Conservation (phyloP, 1,284 basidiomycete genomes). For the Erythrobasidium hasegawianum region DNA sequence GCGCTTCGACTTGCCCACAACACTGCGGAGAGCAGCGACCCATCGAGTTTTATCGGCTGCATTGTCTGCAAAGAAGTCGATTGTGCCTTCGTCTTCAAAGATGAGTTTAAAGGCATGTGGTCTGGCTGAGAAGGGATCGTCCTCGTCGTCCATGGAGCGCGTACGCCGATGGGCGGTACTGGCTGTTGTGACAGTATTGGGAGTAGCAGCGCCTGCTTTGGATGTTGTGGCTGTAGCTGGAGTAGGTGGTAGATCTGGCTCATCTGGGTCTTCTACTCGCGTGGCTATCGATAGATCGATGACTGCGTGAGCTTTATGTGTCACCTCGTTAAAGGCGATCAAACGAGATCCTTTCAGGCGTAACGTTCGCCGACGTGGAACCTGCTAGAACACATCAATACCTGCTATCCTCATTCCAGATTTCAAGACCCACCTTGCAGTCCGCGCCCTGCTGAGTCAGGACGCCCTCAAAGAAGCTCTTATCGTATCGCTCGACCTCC, state of each 20-base stretch:
- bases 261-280: conserved; percentile 30
- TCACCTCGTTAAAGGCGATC: conserved; percentile 31
- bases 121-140: conserved; percentile 33
- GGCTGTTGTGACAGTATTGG: conserved; percentile 13
- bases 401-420: not conserved
- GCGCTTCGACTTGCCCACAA: conserved; percentile 23
- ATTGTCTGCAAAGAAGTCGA: conserved; percentile 26
- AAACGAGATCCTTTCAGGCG: conserved; percentile 20
- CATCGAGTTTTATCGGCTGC: conserved; percentile 29
- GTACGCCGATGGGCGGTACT: conserved; percentile 17
- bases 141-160: conserved; percentile 26
- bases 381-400: conserved; percentile 8
- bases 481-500: conserved; percentile 24
- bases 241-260: conserved; percentile 3
- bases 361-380: conserved; percentile 18
- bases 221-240: not conserved
- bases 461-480: conserved; percentile 27
- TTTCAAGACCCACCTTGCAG: conserved; percentile 8
- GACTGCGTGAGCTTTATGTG: conserved; percentile 21
- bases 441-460: conserved; percentile 30
- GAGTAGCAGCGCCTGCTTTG: conserved; percentile 4
- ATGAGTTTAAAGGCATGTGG: conserved; percentile 25
- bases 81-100: conserved; percentile 24
- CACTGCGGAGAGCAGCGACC: conserved; percentile 18
- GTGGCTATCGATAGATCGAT: conserved; percentile 21